Evolutionary conservation across 768 basidiomycete genomes (phyloP).

Genomic region (Solioccasus polychromus): DNA sequence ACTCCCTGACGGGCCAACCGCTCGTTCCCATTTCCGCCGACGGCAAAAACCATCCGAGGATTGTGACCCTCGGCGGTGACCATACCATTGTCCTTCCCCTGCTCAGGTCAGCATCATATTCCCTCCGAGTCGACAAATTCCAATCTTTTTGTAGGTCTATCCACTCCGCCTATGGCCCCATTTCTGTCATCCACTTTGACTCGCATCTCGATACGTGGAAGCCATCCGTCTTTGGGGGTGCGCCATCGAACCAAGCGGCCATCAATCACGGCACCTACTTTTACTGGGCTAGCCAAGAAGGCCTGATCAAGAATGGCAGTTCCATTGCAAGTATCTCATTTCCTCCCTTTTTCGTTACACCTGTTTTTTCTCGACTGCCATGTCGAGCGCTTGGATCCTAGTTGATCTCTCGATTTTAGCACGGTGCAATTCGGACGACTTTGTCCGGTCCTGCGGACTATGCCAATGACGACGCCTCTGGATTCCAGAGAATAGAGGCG

Average conservation of each 20-base stretch:
- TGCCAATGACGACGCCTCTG: slow-evolving; percentile 70
- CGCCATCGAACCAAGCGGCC: slow-evolving; percentile 66
- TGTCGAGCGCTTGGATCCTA: slow-evolving; percentile 64
- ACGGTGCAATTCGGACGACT: slow-evolving; percentile 85
- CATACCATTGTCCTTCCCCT: slow-evolving; percentile 77
- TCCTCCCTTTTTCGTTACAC: slow-evolving; percentile 17
- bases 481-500: slow-evolving; percentile 81
- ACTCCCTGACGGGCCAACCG: slow-evolving; percentile 54
- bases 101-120: slow-evolving; percentile 24
- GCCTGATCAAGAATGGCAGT: slow-evolving; percentile 71
- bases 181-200: slow-evolving; percentile 85
- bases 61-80: slow-evolving; percentile 85
- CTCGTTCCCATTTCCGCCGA: slow-evolving; percentile 62
- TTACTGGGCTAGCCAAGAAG: slow-evolving; percentile 84
- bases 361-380: slow-evolving; percentile 11
- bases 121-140: not conserved
- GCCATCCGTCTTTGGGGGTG: slow-evolving; percentile 70
- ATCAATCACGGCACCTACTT: slow-evolving; percentile 91
- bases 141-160: slow-evolving; percentile 52
- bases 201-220: slow-evolving; percentile 83
- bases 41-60: slow-evolving; percentile 71
- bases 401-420: slow-evolving; percentile 56
- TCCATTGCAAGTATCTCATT: slow-evolving; percentile 75
- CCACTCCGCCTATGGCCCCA: slow-evolving; percentile 71
- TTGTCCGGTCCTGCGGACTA: slow-evolving; percentile 77